Evolutionary conservation across 352 stramenopile genomes (phyloP).

Genomic region (Globisporangium okanoganense): DNA sequence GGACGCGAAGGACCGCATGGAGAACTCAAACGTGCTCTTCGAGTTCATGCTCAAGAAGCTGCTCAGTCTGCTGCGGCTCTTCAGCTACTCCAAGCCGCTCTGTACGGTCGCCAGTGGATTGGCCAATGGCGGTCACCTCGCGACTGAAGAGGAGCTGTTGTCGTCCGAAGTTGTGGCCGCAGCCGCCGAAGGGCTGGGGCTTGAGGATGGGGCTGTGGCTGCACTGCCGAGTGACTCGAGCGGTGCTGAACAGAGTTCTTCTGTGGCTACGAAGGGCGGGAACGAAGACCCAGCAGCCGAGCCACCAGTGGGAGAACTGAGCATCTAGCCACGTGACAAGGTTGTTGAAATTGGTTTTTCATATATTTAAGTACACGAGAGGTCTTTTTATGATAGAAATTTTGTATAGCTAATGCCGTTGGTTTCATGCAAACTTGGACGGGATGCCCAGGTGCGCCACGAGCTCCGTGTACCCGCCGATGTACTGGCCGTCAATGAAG

Average conservation of each 20-base stretch:
- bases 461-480: constrained; percentile 78
- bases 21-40: constrained; percentile 80
- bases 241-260: background rate
- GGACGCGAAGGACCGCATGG: constrained; percentile 67
- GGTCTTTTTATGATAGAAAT: background rate
- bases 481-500: constrained; percentile 71
- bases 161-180: background rate
- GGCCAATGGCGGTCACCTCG: background rate
- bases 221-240: background rate
- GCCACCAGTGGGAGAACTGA: background rate
- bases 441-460: constrained; percentile 55
- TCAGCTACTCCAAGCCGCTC: constrained; percentile 67
- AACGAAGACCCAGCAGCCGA: background rate
- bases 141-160: background rate
- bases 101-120: background rate
- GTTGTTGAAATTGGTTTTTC: background rate
- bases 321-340: background rate
- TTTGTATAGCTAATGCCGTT: background rate
- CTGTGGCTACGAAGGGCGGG: background rate
- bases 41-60: constrained; percentile 73
- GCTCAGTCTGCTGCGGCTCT: constrained; percentile 59
- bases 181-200: background rate
- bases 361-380: constrained; percentile 3
- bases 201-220: background rate
- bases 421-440: constrained; percentile 44